A percentile compares a stretch with the other conserved stretches of the same genome.
Conservation (phyloP, 768 basidiomycete species). For the Suillus discolor region DNA sequence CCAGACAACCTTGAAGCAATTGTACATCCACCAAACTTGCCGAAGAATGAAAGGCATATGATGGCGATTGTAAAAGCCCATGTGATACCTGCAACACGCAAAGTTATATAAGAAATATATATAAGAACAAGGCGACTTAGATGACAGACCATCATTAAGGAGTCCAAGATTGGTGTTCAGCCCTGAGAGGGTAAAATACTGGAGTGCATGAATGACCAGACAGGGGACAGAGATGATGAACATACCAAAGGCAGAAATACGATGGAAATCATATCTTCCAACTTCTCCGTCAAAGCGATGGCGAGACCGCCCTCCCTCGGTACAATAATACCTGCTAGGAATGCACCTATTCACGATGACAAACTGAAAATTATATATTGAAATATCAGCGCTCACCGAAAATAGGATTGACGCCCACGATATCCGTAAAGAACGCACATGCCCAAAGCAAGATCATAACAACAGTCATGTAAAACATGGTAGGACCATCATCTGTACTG, state of each 20-base stretch:
- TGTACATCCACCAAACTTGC: constrained; percentile 89
- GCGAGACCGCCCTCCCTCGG: constrained; percentile 89
- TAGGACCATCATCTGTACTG: constrained; percentile 79
- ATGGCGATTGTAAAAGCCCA: constrained; percentile 92
- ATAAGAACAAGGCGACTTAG: background rate
- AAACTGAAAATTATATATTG: background rate
- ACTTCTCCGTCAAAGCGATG: constrained; percentile 86
- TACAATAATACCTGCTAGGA: constrained; percentile 78
- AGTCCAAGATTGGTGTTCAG: constrained; percentile 87
- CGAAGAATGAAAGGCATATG: constrained; percentile 72
- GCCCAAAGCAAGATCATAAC: constrained; percentile 82
- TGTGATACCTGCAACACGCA: constrained; percentile 53
- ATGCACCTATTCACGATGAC: constrained; percentile 54
- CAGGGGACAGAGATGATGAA: background rate
- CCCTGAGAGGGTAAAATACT: constrained; percentile 95
- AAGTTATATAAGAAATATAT: background rate
- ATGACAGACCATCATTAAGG: constrained; percentile 63
- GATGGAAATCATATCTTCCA: constrained; percentile 94
- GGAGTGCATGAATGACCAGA: constrained; percentile 2
- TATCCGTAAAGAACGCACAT: constrained; percentile 90
- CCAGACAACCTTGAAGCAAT: constrained; percentile 66
- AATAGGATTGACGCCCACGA: constrained; percentile 90
- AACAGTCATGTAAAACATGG: constrained; percentile 86
- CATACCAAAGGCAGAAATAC: constrained; percentile 84
- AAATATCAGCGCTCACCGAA: constrained; percentile 55